These are phyloP conservation scores for Petunia hybrid DNA, from an alignment of 305 asterid species.

Conservation along the genomic window DNA sequence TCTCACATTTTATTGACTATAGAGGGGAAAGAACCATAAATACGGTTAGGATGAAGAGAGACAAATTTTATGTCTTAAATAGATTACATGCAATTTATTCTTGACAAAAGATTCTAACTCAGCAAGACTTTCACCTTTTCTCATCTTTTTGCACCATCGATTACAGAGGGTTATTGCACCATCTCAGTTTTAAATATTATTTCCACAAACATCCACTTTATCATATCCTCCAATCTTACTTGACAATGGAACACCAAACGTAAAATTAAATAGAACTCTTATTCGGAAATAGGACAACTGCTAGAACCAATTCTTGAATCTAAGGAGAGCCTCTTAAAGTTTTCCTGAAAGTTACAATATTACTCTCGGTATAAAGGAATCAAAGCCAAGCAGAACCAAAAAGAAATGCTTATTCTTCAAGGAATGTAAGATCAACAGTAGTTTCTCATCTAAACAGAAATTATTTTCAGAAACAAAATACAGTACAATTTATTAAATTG, in stretches of 20 bases:
- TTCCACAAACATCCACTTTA: background rate
- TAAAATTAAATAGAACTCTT: background rate
- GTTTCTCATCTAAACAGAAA: background rate
- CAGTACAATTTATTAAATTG: background rate
- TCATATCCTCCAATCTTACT: background rate
- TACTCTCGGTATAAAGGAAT: background rate
- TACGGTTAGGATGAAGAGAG: background rate
- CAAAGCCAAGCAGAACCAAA: conserved; percentile 18
- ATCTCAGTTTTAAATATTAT: background rate
- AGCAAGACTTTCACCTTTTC: background rate
- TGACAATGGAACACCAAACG: background rate
- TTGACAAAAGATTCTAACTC: background rate
- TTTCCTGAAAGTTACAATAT: background rate
- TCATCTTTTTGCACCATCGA: background rate
- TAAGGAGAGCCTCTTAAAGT: background rate
- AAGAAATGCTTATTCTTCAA: background rate
- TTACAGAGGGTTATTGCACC: background rate
- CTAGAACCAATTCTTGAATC: background rate
- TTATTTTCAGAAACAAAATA: background rate
- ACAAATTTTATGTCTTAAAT: background rate
- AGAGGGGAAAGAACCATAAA: background rate
- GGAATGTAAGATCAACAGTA: background rate
- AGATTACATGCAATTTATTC: conserved; percentile 8
- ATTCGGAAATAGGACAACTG: background rate
- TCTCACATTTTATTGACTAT: background rate